Evolutionary conservation across 306 rosid genomes (phyloP), one percentile per base, ranked within the genome.

Genomic region (Prunus mume): DNA sequence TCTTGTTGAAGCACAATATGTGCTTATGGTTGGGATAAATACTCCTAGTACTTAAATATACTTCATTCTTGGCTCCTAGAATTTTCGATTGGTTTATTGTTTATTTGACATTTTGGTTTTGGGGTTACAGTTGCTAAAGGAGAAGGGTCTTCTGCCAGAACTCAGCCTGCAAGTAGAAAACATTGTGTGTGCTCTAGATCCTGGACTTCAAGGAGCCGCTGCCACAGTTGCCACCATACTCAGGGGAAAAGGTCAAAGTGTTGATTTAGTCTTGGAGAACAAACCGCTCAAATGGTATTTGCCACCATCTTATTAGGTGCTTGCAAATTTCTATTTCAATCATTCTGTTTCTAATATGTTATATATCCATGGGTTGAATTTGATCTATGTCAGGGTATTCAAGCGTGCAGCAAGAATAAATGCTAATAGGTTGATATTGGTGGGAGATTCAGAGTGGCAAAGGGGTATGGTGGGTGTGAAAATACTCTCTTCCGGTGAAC

Each of bases 361-460:
- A 25, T 79, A 7, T 49, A 63, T 65, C 43, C 22, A 50, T 56
- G 15, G 30, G 43, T 65, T 63, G 19, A 65, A 24, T 50, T 69
- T 83, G 74, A 51, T 78, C 56, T 68, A 65, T 50, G 80, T 57
- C 77, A 90, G 97, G 98, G 97, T 95, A 72, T 92, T 90, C 74
- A 92, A 92, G 82, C 81, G 96, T 68, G 97, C 97, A 45, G 78
- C 89, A 52, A 80, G 97, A 50, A 82, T 87, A 83, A 95, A 90
- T 69, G 97, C 96, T 24, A 72, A 83, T 56, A 88, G 97, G 83
- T 83, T 95, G 73, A 87, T 95, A 78, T 79, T 95, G 71, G 97
- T 95, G 60, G 98, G 98, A 66, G 86, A 63, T 83, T 85, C 98
- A 1, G 97, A 95, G 87, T 95, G 98, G 98, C 90, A 92, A 84